phyloP scores from a whole-genome alignment of 352 stramenopile species.

The Phytophthora ramorum region DNA sequence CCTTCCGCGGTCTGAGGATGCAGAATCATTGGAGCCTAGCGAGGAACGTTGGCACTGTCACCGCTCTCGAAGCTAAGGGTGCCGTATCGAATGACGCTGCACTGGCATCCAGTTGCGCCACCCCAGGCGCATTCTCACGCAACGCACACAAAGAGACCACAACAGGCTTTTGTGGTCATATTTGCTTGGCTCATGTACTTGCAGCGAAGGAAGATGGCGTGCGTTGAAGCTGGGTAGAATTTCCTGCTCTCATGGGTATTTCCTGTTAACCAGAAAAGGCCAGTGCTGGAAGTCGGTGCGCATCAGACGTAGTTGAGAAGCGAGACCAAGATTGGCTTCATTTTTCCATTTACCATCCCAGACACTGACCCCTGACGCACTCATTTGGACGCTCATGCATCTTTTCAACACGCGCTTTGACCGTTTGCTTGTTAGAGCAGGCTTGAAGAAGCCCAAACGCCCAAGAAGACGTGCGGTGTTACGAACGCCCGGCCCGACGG shows the following conservation, averaged over 20 bases:
- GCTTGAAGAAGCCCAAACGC: constrained; percentile 12
- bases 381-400: constrained; percentile 5
- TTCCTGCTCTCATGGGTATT: background rate
- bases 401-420: constrained; percentile 15
- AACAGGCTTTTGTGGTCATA: background rate
- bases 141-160: background rate
- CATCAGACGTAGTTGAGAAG: background rate
- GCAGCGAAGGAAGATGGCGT: background rate
- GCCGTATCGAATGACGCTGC: background rate
- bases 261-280: background rate
- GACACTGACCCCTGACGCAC: background rate
- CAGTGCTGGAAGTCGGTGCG: background rate
- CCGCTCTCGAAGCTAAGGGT: background rate
- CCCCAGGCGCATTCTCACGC: background rate
- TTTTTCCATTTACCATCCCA: constrained; percentile 1
- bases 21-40: background rate
- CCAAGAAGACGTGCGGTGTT: constrained; percentile 1
- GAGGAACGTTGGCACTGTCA: background rate
- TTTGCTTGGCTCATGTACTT: background rate
- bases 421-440: constrained; percentile 1
- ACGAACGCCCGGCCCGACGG: background rate
- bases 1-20: background rate
- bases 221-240: background rate
- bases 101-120: background rate
- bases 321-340: constrained; percentile 3